These are phyloP conservation scores for Daldinia eschscholtzii DNA, from an alignment of 2,329 filamentous ascomycete species.

Conservation along the genomic window DNA sequence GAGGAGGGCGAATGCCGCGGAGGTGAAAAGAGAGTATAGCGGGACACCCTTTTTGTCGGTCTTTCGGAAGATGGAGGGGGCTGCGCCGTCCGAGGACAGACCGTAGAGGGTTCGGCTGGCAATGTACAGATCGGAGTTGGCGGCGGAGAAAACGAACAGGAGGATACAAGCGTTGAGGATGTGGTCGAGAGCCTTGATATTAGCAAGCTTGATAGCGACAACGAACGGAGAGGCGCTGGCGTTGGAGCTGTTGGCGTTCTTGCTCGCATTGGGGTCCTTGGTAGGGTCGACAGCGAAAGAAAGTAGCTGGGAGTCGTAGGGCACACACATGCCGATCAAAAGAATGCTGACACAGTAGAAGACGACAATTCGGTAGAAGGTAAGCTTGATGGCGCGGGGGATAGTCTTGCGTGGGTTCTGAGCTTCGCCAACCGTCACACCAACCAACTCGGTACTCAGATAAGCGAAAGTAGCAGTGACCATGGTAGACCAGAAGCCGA, in stretches of 20 bases:
- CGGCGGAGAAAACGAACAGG: conserved; percentile 80
- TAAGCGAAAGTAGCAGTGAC: conserved; percentile 85
- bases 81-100: conserved; percentile 77
- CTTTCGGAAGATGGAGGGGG: conserved; percentile 77
- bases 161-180: conserved; percentile 81
- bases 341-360: conserved; percentile 83
- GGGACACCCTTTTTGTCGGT: conserved; percentile 81
- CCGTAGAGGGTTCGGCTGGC: conserved; percentile 80
- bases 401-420: conserved; percentile 83
- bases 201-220: conserved; percentile 74
- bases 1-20: conserved; percentile 72
- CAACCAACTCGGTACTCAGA: conserved; percentile 80
- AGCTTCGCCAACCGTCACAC: conserved; percentile 82
- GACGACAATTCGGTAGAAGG: conserved; percentile 84
- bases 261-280: conserved; percentile 4
- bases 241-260: conserved; percentile 55
- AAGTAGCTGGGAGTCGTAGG: conserved; percentile 74
- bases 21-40: conserved; percentile 72
- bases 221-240: conserved; percentile 80
- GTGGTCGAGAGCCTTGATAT: conserved; percentile 72
- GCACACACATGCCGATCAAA: conserved; percentile 81
- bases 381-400: conserved; percentile 81
- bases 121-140: conserved; percentile 83
- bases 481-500: conserved; percentile 77
- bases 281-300: conserved; percentile 63